Evolutionary conservation across 352 stramenopile genomes (phyloP).

Genomic region (Phytophthora sojae): DNA sequence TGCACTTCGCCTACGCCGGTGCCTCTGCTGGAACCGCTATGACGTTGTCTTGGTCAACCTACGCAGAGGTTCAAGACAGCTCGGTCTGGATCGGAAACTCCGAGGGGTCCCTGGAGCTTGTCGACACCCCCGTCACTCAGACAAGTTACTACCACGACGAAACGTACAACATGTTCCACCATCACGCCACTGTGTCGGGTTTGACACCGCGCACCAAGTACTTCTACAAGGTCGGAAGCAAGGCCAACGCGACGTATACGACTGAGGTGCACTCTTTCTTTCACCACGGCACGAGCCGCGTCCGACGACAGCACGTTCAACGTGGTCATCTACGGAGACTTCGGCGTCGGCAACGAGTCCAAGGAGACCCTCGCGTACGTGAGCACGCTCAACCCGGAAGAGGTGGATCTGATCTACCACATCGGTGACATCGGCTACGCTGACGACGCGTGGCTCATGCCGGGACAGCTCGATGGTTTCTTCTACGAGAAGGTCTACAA

Average conservation of each 20-base stretch:
- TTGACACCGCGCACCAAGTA: slow-evolving; percentile 37
- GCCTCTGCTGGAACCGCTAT: slow-evolving; percentile 44
- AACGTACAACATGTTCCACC: slow-evolving; percentile 52
- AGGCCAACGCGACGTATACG: slow-evolving; percentile 25
- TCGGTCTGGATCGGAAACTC: slow-evolving; percentile 52
- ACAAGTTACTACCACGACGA: slow-evolving; percentile 59
- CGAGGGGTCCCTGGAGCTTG: slow-evolving; percentile 16
- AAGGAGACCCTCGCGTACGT: slow-evolving; percentile 44
- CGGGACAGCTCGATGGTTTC: slow-evolving; percentile 55
- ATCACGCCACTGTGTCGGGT: slow-evolving; percentile 41
- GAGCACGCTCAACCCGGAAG: slow-evolving; percentile 32
- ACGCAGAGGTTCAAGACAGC: slow-evolving; percentile 39
- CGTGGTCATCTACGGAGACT: slow-evolving; percentile 62
- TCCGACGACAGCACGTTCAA: slow-evolving; percentile 44
- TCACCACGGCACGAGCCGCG: slow-evolving; percentile 31
- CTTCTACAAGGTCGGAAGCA: slow-evolving; percentile 31
- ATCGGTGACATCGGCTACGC: slow-evolving; percentile 70
- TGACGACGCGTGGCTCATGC: slow-evolving; percentile 37
- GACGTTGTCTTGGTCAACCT: slow-evolving; percentile 61
- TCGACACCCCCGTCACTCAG: slow-evolving; percentile 17
- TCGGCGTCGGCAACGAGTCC: slow-evolving; percentile 49
- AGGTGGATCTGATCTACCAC: slow-evolving; percentile 70
- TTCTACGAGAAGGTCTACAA: slow-evolving; percentile 90
- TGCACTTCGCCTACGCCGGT: slow-evolving; percentile 59
- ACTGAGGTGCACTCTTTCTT: slow-evolving; percentile 35